Percentiles rank a stretch among this genome's conserved stretches.
phyloP scores from a whole-genome alignment of 2,329 filamentous ascomycete species.

The Colletotrichum trifolii region DNA sequence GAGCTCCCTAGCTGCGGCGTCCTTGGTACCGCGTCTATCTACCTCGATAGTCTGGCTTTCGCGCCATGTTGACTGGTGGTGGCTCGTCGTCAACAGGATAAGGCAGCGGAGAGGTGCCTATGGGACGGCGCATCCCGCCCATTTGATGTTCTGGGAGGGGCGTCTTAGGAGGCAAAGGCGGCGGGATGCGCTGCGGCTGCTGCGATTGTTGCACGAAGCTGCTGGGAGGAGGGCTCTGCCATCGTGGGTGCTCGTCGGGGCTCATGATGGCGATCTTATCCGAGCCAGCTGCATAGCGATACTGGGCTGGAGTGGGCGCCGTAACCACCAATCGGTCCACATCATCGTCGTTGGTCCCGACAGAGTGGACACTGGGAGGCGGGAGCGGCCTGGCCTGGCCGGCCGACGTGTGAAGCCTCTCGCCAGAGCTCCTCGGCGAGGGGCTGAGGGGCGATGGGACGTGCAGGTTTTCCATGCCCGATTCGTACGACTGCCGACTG shows the following conservation, averaged over 20 bases:
- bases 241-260: conserved; percentile 67
- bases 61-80: conserved; percentile 84
- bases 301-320: conserved; percentile 69
- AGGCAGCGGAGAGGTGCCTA: conserved; percentile 61
- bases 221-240: conserved; percentile 43
- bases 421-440: conserved; percentile 64
- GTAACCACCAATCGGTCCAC: conserved; percentile 66
- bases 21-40: conserved; percentile 47
- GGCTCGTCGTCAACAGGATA: conserved; percentile 86
- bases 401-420: conserved; percentile 51
- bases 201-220: conserved; percentile 38
- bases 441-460: conserved; percentile 47
- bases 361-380: conserved; percentile 43
- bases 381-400: conserved; percentile 44
- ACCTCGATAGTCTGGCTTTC: conserved; percentile 80
- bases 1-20: not conserved
- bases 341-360: conserved; percentile 49
- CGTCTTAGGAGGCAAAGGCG: conserved; percentile 82
- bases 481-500: conserved; percentile 68
- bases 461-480: conserved; percentile 62
- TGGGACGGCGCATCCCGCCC: conserved; percentile 47
- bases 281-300: conserved; percentile 65
- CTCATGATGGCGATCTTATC: conserved; percentile 77
- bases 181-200: conserved; percentile 58
- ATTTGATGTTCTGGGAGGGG: conserved; percentile 68